A percentile compares a stretch with the other conserved stretches of the same genome.
These are phyloP conservation scores for Trichoderma gamsii DNA, from an alignment of 495 filamentous ascomycete genomes.

Conservation along the genomic window DNA sequence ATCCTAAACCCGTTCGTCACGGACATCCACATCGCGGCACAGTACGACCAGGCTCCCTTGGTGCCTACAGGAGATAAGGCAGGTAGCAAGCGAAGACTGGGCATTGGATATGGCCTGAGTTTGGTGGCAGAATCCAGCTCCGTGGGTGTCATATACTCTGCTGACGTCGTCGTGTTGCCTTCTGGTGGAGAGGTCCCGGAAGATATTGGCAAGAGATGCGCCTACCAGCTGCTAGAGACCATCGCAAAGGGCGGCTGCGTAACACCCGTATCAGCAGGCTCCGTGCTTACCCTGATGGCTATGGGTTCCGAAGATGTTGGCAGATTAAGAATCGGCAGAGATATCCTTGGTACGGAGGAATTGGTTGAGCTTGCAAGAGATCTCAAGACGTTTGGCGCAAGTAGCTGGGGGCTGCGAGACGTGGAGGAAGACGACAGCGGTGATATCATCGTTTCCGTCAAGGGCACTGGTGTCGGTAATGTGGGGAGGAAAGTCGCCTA, in stretches of 20 bases:
- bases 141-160: constrained; percentile 71
- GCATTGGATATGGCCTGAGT: constrained; percentile 82
- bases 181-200: constrained; percentile 78
- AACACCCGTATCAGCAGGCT: constrained; percentile 57
- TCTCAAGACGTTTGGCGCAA: constrained; percentile 73
- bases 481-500: constrained; percentile 88
- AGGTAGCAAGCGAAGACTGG: constrained; percentile 40
- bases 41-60: constrained; percentile 66
- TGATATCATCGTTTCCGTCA: constrained; percentile 82
- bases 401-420: constrained; percentile 82
- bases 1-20: constrained; percentile 77
- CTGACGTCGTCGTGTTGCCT: constrained; percentile 77
- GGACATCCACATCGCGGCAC: constrained; percentile 72
- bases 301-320: constrained; percentile 75
- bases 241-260: constrained; percentile 80
- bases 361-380: constrained; percentile 76
- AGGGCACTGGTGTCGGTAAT: constrained; percentile 92
- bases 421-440: constrained; percentile 57
- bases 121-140: constrained; percentile 87
- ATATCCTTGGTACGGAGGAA: constrained; percentile 73
- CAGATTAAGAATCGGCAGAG: constrained; percentile 55
- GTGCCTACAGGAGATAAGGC: constrained; percentile 56
- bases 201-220: constrained; percentile 81
- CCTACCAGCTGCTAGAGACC: constrained; percentile 79
- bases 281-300: constrained; percentile 83